phyloP scores from a whole-genome alignment of 2,329 filamentous ascomycete species.

The Scedosporium minutisporum region DNA sequence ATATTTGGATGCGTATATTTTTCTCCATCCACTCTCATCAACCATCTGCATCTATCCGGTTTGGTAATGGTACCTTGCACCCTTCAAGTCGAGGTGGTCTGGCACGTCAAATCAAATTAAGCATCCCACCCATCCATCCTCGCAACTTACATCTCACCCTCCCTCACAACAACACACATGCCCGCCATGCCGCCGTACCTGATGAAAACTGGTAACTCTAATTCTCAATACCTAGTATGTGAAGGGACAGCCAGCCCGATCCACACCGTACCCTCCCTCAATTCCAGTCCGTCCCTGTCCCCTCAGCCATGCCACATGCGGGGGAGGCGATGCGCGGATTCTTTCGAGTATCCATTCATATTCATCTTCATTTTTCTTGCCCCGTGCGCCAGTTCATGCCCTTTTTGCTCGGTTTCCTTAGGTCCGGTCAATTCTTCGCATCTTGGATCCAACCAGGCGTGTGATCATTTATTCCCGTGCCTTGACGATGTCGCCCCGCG shows the following conservation, averaged over 20 bases:
- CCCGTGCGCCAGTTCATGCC: background rate
- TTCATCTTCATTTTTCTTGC: background rate
- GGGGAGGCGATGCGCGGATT: too few relatives aligned
- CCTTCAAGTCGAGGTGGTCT: background rate
- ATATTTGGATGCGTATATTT: background rate
- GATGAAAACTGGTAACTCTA: background rate
- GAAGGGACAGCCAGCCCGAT: background rate
- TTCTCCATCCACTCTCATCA: background rate
- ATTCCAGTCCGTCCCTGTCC: background rate
- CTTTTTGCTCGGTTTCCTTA: background rate
- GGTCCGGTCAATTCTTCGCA: background rate
- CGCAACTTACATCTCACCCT: too few relatives aligned
- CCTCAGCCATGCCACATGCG: background rate
- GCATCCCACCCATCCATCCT: background rate
- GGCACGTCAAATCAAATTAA: background rate
- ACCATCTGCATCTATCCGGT: background rate
- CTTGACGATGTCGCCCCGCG: too few relatives aligned
- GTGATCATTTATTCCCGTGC: too few relatives aligned
- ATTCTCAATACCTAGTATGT: background rate
- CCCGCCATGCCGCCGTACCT: background rate
- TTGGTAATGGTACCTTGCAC: background rate
- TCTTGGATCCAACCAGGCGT: too few relatives aligned
- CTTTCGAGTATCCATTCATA: background rate
- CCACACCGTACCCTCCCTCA: background rate
- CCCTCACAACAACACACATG: too few relatives aligned